Evolutionary conservation across 768 basidiomycete genomes (phyloP), one percentile per base, ranked within the genome.

Genomic region (Pholiota microspora): DNA sequence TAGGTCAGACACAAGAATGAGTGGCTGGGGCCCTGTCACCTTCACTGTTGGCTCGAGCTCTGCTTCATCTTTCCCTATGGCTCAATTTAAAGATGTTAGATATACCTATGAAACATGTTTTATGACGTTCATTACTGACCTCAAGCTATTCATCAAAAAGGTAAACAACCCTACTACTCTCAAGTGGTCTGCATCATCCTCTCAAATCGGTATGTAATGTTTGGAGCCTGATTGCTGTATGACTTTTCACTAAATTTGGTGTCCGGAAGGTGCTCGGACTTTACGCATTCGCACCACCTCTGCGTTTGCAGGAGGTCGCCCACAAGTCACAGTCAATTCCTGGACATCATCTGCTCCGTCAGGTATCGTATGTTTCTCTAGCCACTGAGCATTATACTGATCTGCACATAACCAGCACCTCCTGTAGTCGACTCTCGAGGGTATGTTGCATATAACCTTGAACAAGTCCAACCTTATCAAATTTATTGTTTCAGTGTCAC

Each of bases 301-400:
- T 34, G 70, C 77, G 7, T 81, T 79, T 55, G 77, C 76, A 9
- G 77, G 78, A 18, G 78, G 76, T 3, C 67, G 79, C 9, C 79
- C 79, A 5, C 68, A 70, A 51, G 68, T 80, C 42, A 71, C 65
- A 0, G 77, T 79, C 27, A 78, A 78, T 61, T 69, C 62, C 23
- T 81, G 71, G 66, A 73, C 72, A 8, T 74, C 75, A n/a, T 62
- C 64, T 56, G 68, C 69, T 16, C 78, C 78, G 36, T 60, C 69
- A 45, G 65, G 73, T 74, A 58, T 23, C 66, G 46, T n/a, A 24
- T 46, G 51, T 10, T 50, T 10, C 32, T 29, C 27, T 38, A 53
- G 45, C 23, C 52, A 28, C 24, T 49, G 31, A 29, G 27, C 23
- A 31, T 29, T 40, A 18, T 13, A 31, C 23, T 21, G 24, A 34